phyloP scores from a whole-genome alignment of 192 early-diverging fungal genomes.

The Linnemannia zychae region DNA sequence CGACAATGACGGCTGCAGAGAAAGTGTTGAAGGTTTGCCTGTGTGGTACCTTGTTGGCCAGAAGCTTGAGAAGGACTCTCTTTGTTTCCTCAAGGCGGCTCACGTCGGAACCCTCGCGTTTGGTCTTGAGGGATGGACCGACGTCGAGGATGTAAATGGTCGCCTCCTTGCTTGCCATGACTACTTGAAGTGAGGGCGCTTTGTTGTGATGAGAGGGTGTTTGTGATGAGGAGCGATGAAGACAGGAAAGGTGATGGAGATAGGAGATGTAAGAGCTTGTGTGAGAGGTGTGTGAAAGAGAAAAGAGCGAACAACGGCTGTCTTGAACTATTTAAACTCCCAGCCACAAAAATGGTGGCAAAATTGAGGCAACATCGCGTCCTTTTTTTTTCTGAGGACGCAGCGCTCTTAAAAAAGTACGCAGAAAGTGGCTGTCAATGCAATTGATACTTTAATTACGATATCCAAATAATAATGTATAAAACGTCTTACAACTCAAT shows the following conservation, averaged over 20 bases:
- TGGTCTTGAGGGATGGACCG: constrained; percentile 41
- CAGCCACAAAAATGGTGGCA: constrained; percentile 4
- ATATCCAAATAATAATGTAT: neutral
- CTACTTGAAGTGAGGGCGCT: neutral
- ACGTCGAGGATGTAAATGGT: constrained; percentile 59
- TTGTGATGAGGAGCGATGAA: neutral
- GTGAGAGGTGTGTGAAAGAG: neutral
- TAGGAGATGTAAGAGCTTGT: neutral
- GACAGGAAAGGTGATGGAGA: neutral
- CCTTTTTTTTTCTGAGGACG: no score
- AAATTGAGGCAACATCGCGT: neutral
- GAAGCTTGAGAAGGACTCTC: constrained; percentile 40
- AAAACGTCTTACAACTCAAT: neutral
- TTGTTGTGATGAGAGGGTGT: neutral
- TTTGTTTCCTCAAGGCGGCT: constrained; percentile 46
- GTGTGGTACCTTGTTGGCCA: constrained; percentile 58
- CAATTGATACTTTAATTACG: neutral
- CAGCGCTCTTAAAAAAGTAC: no score
- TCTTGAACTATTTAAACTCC: neutral
- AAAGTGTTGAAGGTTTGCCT: neutral
- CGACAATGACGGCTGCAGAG: neutral
- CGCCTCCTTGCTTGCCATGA: constrained; percentile 54
- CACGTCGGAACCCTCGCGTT: constrained; percentile 16
- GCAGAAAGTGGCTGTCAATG: no score
- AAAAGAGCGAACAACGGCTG: neutral